phyloP scores from a whole-genome alignment of 176 grass and related monocot species.

The Tuctoria greenei region DNA sequence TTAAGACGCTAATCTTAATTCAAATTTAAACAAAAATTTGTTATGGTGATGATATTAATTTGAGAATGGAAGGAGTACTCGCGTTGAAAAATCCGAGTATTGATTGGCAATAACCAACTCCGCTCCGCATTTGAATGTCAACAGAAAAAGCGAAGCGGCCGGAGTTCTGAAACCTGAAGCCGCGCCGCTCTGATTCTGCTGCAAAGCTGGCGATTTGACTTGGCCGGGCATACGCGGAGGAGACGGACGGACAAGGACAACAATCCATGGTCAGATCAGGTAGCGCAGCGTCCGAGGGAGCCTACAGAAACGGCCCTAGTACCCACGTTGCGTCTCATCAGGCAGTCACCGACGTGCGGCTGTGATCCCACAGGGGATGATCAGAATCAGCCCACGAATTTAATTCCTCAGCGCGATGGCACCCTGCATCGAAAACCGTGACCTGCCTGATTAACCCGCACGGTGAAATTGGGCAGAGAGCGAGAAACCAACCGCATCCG shows the following conservation, averaged over 20 bases:
- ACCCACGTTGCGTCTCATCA: constrained; percentile 42
- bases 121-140: too few relatives aligned
- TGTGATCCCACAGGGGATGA: constrained; percentile 19
- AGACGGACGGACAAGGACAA: background rate
- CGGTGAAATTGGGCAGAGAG: background rate
- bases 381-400: constrained; percentile 21
- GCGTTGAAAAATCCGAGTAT: too few relatives aligned
- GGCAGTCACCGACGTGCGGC: constrained; percentile 33
- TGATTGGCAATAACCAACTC: too few relatives aligned
- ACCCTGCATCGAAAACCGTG: background rate
- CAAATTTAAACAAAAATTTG: too few relatives aligned
- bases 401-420: background rate
- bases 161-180: background rate
- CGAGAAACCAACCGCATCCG: too few relatives aligned
- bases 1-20: too few relatives aligned
- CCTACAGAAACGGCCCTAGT: constrained; percentile 12
- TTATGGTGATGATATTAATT: too few relatives aligned
- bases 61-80: too few relatives aligned
- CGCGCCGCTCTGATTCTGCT: background rate
- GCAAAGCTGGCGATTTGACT: background rate
- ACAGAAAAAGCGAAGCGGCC: background rate
- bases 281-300: constrained; percentile 5
- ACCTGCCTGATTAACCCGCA: background rate
- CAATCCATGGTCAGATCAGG: background rate
- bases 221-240: background rate